Percentiles rank a stretch among this genome's conserved stretches.
phyloP scores from a whole-genome alignment of 192 early-diverging fungal species.

The Umbelopsis sp. region DNA sequence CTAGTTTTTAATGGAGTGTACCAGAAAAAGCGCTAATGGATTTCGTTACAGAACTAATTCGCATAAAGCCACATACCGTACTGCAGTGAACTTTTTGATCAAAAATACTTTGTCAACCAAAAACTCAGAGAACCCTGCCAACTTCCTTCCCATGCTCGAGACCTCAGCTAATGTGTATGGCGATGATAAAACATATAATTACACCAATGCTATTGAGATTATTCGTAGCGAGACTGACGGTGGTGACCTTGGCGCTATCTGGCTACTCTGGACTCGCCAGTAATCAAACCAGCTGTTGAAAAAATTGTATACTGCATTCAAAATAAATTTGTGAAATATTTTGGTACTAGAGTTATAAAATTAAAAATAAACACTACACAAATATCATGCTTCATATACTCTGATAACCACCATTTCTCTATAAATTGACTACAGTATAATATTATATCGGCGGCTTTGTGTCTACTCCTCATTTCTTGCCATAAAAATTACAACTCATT shows the following conservation, averaged over 20 bases:
- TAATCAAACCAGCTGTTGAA: not conserved
- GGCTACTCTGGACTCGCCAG: constrained; percentile 21
- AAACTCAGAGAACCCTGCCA: constrained; percentile 14
- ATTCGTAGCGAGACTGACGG: constrained; percentile 10
- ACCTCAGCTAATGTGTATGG: constrained; percentile 2
- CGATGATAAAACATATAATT: not conserved
- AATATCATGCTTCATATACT: no score
- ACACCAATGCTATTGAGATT: not conserved
- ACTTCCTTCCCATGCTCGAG: constrained; percentile 14
- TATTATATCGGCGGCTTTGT: no score
- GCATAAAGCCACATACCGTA: not conserved
- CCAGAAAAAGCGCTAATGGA: not conserved
- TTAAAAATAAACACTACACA: no score
- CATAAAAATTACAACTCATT: no score
- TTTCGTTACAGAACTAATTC: not conserved
- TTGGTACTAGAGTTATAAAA: no score
- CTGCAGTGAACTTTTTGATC: constrained; percentile 14
- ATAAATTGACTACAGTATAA: no score
- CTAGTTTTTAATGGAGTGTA: not conserved
- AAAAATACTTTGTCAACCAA: constrained; percentile 9
- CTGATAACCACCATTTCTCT: no score
- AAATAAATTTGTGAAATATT: no score
- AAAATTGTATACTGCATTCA: no score
- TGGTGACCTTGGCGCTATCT: constrained; percentile 8
- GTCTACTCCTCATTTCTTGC: no score